Percentiles rank a stretch among this genome's conserved stretches.
These are phyloP conservation scores for Suillus ampliporus DNA, from an alignment of 768 basidiomycete species.

Conservation along the genomic window DNA sequence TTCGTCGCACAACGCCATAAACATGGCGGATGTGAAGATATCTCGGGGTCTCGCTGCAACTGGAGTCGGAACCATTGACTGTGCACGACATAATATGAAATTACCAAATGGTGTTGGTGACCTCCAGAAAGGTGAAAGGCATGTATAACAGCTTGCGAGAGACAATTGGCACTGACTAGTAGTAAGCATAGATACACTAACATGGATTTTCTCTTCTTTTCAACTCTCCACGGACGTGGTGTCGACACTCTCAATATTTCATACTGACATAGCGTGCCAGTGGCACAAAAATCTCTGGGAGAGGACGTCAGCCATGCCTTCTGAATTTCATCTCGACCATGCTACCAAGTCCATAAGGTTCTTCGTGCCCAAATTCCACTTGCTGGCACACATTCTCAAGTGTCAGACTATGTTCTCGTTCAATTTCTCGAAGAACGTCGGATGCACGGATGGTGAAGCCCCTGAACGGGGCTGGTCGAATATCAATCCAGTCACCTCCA, in stretches of 20 bases:
- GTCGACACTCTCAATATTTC: conserved; percentile 11
- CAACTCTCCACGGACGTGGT: not conserved
- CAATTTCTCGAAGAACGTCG: conserved; percentile 31
- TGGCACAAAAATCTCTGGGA: conserved; percentile 18
- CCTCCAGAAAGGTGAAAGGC: not conserved
- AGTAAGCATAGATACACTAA: conserved; percentile 22
- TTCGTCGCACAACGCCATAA: not conserved
- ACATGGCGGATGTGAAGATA: conserved; percentile 12
- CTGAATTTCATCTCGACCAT: not conserved
- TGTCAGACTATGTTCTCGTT: conserved; percentile 36
- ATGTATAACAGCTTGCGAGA: not conserved
- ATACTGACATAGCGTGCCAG: conserved; percentile 31
- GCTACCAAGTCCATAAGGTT: conserved; percentile 6
- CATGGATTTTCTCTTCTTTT: conserved; percentile 42
- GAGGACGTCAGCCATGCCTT: not conserved
- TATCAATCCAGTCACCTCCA: conserved; percentile 34
- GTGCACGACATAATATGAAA: conserved; percentile 22
- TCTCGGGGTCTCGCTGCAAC: conserved; percentile 14
- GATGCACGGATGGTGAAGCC: conserved; percentile 41
- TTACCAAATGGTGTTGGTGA: not conserved
- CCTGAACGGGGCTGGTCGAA: conserved; percentile 43
- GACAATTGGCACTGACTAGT: not conserved
- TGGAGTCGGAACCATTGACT: conserved; percentile 15
- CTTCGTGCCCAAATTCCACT: conserved; percentile 42
- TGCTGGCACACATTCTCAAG: conserved; percentile 33